Evolutionary conservation across 2,329 filamentous ascomycete genomes (phyloP).

Genomic region (Alternaria sp.): DNA sequence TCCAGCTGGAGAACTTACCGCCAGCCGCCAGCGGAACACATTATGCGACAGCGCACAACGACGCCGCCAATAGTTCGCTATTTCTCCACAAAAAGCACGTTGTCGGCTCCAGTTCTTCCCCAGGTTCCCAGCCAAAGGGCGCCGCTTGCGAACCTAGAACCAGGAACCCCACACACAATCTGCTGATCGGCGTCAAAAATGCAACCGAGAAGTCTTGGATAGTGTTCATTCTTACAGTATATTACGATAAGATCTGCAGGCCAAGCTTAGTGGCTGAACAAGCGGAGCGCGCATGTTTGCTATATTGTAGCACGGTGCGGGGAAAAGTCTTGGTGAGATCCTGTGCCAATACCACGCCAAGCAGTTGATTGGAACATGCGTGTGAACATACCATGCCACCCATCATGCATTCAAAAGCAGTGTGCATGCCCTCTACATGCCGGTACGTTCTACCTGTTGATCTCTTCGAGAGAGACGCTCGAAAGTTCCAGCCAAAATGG

Average conservation of each 20-base stretch:
- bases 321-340: slow-evolving; percentile 28
- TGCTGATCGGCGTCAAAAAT: slow-evolving; percentile 4
- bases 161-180: background rate
- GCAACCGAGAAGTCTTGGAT: slow-evolving; percentile 11
- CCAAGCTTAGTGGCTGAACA: slow-evolving; percentile 11
- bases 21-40: background rate
- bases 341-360: slow-evolving; percentile 22
- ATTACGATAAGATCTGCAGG: slow-evolving; percentile 13
- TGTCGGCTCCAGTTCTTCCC: slow-evolving; percentile 7
- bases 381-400: background rate
- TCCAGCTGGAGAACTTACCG: background rate
- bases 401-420: slow-evolving; percentile 10
- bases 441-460: background rate
- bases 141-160: background rate
- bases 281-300: background rate
- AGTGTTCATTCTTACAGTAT: background rate
- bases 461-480: background rate
- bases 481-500: slow-evolving; percentile 1
- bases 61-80: background rate
- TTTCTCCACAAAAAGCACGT: background rate
- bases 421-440: background rate
- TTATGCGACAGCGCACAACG: background rate
- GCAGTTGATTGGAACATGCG: background rate
- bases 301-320: slow-evolving; percentile 25
- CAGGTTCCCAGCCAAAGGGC: background rate